These are phyloP conservation scores for Gentiana straminea DNA, from an alignment of 257 asterid species.

Conservation along the genomic window DNA sequence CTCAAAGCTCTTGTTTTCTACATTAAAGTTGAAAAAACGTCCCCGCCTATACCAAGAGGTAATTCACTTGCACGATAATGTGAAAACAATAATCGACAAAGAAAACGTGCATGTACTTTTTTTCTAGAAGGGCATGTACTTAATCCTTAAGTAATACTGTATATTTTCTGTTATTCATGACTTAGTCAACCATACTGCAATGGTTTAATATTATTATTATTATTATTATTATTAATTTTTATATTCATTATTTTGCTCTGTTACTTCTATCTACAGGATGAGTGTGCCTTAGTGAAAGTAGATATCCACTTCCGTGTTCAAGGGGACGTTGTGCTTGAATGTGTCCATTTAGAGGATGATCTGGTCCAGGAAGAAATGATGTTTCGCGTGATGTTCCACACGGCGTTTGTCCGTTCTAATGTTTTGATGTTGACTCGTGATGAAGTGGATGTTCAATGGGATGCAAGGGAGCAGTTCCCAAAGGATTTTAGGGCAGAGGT, in stretches of 20 bases:
- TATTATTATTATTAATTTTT: too few relatives aligned
- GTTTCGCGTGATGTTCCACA: slow-evolving; percentile 86
- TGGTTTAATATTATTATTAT: too few relatives aligned
- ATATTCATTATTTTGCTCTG: slow-evolving; percentile 11
- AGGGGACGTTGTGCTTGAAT: slow-evolving; percentile 94
- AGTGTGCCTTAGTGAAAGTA: slow-evolving; percentile 72
- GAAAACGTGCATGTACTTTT: too few relatives aligned
- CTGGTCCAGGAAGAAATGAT: slow-evolving; percentile 78
- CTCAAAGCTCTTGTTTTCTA: slow-evolving; percentile 81
- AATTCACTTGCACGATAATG: slow-evolving; percentile 6
- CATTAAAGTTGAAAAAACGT: slow-evolving; percentile 42
- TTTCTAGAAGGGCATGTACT: too few relatives aligned
- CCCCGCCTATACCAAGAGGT: slow-evolving; percentile 71
- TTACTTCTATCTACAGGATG: slow-evolving; percentile 58
- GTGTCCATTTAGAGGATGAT: slow-evolving; percentile 85
- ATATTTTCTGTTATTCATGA: too few relatives aligned
- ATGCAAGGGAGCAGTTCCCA: slow-evolving; percentile 65
- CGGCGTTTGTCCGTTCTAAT: slow-evolving; percentile 83
- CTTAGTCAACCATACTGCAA: too few relatives aligned
- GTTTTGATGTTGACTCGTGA: slow-evolving; percentile 73
- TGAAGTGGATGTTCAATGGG: slow-evolving; percentile 88
- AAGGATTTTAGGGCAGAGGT: slow-evolving; percentile 92
- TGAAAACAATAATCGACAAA: too few relatives aligned
- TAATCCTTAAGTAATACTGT: too few relatives aligned
- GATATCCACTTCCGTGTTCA: slow-evolving; percentile 64